Evolutionary conservation across 2,329 filamentous ascomycete species (phyloP), one percentile per base, ranked within the genome.

Genomic region (Ceratocystis papillata): DNA sequence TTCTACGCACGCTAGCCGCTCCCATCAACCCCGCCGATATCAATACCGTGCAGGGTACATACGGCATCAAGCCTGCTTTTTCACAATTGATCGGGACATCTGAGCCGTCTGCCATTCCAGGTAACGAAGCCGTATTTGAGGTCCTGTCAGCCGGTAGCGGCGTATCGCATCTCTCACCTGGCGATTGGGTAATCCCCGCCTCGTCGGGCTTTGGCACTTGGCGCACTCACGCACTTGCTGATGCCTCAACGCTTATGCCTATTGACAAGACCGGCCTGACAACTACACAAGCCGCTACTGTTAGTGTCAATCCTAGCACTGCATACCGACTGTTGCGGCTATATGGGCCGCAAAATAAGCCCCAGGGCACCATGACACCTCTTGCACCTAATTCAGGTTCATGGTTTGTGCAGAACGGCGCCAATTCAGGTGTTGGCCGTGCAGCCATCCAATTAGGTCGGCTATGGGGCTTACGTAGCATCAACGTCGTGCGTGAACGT

Each of bases 21-120:
- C 90, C 94, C 67, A 90, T 99, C 76, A 99, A 99, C 78, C 94
- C 94, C 28, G 92, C 94, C 73, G 94, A 99, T 77, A 89, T 99
- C 76, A 99, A 99, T 80, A 93, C 93, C 72, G 89, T 99, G 72
- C 94, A 99, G 79, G 94, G 94, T 70, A 91, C 93, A 3, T 99
- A 99, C 78, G 93, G 93, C 69, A 86, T 86, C 59, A 90, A 90
- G 74, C 91, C 92, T 0, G 79, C 82, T 57, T 92, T 96, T 76
- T 86, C 84, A 20, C 86, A 85, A 5, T 76, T 84, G 1, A 84
- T 99, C 65, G 89, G 91, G 66, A 96, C 92, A 0, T 70, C 84
- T 0, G 79, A 85, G 28, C 90, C 92, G 1, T 84, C 88, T 6
- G 89, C 90, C 0, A 83, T 94, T 1, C 88, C 85, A 1, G 91